Percentiles rank a stretch among this genome's conserved stretches.
Conservation (phyloP, 2,329 filamentous ascomycete genomes). For the Ophiostoma tasmaniense region DNA sequence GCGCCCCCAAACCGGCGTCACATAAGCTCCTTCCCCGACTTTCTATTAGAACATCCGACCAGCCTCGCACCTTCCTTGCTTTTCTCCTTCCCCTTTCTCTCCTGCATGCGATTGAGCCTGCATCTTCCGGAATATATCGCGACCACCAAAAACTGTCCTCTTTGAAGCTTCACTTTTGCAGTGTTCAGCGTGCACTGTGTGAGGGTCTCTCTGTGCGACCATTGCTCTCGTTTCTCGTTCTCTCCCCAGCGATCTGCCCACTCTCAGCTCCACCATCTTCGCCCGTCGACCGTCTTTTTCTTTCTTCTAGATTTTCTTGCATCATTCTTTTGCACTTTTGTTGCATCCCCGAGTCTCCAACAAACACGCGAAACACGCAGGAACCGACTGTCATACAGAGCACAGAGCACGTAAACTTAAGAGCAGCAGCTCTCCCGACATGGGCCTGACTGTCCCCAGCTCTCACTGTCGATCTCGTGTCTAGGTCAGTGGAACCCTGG, state of each 20-base stretch:
- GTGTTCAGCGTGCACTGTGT: background rate
- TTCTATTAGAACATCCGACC: background rate
- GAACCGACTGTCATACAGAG: background rate
- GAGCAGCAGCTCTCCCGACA: background rate
- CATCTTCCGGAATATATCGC: background rate
- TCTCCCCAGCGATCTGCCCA: background rate
- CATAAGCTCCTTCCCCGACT: background rate
- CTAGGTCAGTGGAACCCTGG: constrained; percentile 14
- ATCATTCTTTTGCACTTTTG: background rate
- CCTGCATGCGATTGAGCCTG: background rate
- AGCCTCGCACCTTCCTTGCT: background rate
- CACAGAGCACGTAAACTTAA: background rate
- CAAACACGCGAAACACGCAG: background rate
- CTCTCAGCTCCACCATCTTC: background rate
- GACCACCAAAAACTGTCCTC: background rate
- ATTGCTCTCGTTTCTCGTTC: background rate
- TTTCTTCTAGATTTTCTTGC: background rate
- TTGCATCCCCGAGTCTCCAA: background rate
- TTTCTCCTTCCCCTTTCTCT: background rate
- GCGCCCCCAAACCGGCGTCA: background rate
- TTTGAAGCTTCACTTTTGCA: background rate
- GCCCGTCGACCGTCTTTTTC: background rate
- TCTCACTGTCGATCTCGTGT: constrained; percentile 14
- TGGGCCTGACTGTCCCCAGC: constrained; percentile 9
- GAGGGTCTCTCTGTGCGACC: background rate